Percentiles rank a stretch among this genome's conserved stretches.
These are phyloP conservation scores for Penicillium sp. DNA, from an alignment of 2,329 filamentous ascomycete species.

Conservation along the genomic window DNA sequence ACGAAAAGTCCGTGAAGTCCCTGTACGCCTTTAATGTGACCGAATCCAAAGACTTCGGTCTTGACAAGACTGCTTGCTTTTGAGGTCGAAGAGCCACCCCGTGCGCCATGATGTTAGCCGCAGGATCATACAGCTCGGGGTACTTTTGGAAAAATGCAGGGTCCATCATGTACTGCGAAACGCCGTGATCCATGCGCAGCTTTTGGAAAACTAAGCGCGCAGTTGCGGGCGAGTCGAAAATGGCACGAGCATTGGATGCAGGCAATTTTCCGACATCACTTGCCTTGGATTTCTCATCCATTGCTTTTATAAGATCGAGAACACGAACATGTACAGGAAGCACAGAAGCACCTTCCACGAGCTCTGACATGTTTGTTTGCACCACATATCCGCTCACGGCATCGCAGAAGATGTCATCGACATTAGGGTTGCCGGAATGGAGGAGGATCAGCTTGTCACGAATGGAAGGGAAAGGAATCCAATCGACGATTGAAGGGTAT, in stretches of 20 bases:
- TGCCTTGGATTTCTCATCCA: background rate
- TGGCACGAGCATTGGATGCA: background rate
- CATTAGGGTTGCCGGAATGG: background rate
- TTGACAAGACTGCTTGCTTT: background rate
- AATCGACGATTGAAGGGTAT: background rate
- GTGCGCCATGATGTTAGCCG: background rate
- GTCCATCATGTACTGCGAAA: background rate
- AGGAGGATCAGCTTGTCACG: background rate
- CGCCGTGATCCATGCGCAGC: background rate
- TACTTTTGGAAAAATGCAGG: background rate
- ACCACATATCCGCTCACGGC: background rate
- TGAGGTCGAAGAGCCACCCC: background rate
- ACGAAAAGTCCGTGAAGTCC: background rate
- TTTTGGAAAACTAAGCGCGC: background rate
- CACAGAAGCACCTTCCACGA: background rate
- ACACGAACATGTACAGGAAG: background rate
- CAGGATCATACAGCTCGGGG: background rate
- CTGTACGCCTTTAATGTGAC: background rate
- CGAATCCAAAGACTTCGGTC: background rate
- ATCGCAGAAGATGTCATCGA: background rate
- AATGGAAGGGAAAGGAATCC: background rate
- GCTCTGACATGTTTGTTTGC: background rate
- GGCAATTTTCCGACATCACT: background rate
- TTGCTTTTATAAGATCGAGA: background rate
- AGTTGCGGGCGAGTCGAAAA: background rate